Base-by-base conservation (phyloP, 768 basidiomycete genomes). In the Trichaptum fuscoviolaceum region DNA sequence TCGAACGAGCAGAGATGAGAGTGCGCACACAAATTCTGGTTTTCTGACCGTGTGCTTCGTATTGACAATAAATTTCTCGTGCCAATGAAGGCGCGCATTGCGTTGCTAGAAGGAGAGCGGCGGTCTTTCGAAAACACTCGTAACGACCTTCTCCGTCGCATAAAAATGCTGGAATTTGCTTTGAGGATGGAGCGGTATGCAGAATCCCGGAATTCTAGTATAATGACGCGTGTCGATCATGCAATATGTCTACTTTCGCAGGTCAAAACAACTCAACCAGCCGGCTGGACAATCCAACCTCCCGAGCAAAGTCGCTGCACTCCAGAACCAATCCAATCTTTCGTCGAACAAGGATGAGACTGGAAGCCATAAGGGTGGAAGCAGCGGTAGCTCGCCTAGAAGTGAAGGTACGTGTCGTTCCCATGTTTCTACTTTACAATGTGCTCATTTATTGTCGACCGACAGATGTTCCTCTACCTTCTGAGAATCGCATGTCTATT, bases 81-180 rank as follows among this genome's bases (percentile, higher is more conserved):
- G 58, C 64, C 57, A 64, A 62, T 63, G 7, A 73, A 96, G 95
- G 96, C 96, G 64, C 89, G 97, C 64, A 99, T 99, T 71, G 97
- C 97, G 24, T 85, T 99, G 60, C 85, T 99, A 65, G 97, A 99
- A 76, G 97, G 97, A 65, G 96, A 99, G 76, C 89, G 95, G 66
- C 87, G 96, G 69, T 97, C 95, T 0, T 96, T 96, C 71, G 97
- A 99, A 78, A 99, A 98, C 76, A 88, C 96, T 69, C 94, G 97
- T 78, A 85, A 95, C 69, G 97, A 99, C 79, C 83, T 99, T 35
- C 90, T 96, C 85, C 88, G 96, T 68, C 88, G 97, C 67, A 97
- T 98, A 71, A 97, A 97, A 86, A 97, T 99, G 96, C 87, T 99
- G 63, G 97, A 99, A 79, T 98, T 95, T 77, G 97, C 96, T 57